phyloP scores from a whole-genome alignment of 805 yeast genomes.

The Lipomyces mesembrius region DNA sequence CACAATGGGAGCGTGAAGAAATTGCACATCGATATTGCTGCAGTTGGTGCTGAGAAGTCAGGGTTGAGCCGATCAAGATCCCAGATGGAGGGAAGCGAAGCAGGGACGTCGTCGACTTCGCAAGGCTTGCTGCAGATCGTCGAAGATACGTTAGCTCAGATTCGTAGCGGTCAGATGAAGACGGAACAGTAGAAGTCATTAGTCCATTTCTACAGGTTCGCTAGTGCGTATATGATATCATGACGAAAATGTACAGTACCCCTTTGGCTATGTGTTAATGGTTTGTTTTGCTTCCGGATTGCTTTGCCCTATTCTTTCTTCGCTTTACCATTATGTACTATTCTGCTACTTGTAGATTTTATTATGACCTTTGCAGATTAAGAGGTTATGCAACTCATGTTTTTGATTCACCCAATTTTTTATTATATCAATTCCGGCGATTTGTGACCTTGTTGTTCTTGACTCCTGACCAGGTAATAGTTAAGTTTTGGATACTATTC shows the following conservation, averaged over 20 bases:
- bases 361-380: background rate
- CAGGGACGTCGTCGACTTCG: constrained; percentile 10
- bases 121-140: constrained; percentile 24
- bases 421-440: background rate
- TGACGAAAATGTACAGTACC: background rate
- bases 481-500: background rate
- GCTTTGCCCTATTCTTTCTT: background rate
- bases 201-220: background rate
- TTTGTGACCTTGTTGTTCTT: background rate
- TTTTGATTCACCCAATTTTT: background rate
- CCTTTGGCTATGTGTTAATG: background rate
- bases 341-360: background rate
- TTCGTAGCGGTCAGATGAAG: constrained; percentile 15
- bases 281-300: background rate
- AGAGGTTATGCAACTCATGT: background rate
- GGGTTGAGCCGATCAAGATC: background rate
- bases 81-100: background rate
- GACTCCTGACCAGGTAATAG: background rate
- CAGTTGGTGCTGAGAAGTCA: background rate
- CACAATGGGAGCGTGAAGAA: constrained; percentile 13
- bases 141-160: constrained; percentile 29
- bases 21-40: constrained; percentile 17
- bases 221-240: background rate
- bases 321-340: background rate
- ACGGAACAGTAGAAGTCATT: background rate